Conservation (phyloP, 73 alveolate genomes). For the Durusdinium trenchii region DNA sequence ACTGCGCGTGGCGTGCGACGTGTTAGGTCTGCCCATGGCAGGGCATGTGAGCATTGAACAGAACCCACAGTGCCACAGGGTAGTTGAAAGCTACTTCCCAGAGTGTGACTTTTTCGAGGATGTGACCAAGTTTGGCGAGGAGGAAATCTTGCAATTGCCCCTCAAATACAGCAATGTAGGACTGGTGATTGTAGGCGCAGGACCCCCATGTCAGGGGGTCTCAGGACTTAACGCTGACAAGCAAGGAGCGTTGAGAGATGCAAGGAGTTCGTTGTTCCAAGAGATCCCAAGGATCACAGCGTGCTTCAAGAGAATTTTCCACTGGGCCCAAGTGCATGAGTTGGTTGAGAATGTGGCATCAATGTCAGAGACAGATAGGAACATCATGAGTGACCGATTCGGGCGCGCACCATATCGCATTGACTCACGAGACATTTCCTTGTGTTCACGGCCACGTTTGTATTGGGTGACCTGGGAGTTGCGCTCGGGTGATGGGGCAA, state of each 20-base stretch:
- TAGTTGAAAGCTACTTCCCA: too few species aligned
- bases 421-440: background rate
- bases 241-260: background rate
- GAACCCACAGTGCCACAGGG: too few species aligned
- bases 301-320: background rate
- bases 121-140: too few species aligned
- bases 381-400: background rate
- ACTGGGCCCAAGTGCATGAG: background rate
- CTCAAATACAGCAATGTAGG: too few species aligned
- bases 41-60: too few species aligned
- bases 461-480: background rate
- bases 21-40: too few species aligned
- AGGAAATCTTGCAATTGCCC: too few species aligned
- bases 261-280: background rate
- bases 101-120: too few species aligned
- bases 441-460: background rate
- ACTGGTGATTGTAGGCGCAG: too few species aligned
- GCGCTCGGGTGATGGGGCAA: background rate
- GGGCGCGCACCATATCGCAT: background rate
- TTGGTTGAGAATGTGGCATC: background rate
- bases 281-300: background rate
- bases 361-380: background rate
- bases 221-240: background rate
- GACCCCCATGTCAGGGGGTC: conserved; percentile 29
- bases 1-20: too few species aligned